Evolutionary conservation across 208 protist species (phyloP).

Genomic region (Trypanosoma theileri): DNA sequence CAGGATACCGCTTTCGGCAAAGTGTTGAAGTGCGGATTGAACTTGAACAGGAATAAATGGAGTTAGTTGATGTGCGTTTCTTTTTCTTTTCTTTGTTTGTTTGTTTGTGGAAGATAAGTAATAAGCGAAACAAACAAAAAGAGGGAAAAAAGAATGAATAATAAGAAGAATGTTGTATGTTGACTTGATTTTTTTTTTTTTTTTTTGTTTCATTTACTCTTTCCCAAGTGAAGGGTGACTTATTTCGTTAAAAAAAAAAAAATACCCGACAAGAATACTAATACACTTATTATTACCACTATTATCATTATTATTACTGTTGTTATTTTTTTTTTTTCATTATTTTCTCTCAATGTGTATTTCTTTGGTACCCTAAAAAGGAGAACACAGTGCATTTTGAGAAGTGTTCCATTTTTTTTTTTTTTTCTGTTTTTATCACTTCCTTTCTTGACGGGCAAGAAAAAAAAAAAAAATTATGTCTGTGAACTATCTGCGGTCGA

Average conservation of each 20-base stretch:
- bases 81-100: conserved; percentile 11
- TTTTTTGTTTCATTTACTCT: neutral
- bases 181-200: conserved; percentile 14
- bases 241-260: too few species aligned
- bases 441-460: neutral
- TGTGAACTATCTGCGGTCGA: too few species aligned
- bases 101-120: neutral
- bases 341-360: neutral
- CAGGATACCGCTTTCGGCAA: conserved; percentile 25
- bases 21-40: conserved; percentile 31
- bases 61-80: neutral
- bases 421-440: neutral
- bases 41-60: conserved; percentile 20
- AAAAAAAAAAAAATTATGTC: neutral
- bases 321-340: neutral
- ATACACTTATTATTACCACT: too few species aligned
- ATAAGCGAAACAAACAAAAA: neutral
- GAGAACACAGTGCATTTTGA: neutral
- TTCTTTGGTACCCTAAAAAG: neutral
- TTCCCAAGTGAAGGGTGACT: neutral
- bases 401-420: neutral
- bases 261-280: too few species aligned
- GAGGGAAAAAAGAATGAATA: neutral
- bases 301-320: too few species aligned
- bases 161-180: conserved; percentile 6